A percentile compares a stretch with the other conserved stretches of the same genome.
phyloP scores from a whole-genome alignment of 1,284 basidiomycete species.

The Mycena sp. region DNA sequence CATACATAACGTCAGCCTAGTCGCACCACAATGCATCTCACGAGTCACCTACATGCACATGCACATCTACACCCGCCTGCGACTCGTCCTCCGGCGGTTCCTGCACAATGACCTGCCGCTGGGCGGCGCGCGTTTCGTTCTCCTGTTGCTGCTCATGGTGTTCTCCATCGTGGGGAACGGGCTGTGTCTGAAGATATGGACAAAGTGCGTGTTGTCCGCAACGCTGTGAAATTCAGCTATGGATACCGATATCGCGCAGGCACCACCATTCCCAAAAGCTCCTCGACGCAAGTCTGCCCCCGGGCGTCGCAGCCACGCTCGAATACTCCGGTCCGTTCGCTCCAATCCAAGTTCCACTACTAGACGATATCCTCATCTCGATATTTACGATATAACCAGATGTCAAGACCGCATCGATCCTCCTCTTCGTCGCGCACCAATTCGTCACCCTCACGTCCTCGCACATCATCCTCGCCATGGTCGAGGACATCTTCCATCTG shows the following conservation, averaged over 20 bases:
- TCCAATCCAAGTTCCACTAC: not conserved
- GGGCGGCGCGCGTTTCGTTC: conserved; percentile 3
- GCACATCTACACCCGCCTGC: conserved; percentile 5
- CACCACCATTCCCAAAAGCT: conserved; percentile 12
- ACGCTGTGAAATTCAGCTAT: not conserved
- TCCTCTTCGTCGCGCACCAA: conserved; percentile 17
- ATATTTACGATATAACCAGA: conserved; percentile 3
- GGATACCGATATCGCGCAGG: not conserved
- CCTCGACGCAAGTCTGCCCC: conserved; percentile 14
- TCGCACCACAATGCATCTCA: no score
- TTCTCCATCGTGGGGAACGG: conserved; percentile 20
- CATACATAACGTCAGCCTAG: no score
- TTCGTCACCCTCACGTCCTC: conserved; percentile 7
- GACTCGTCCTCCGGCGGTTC: conserved; percentile 5
- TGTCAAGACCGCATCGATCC: conserved; percentile 21
- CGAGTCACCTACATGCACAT: no score
- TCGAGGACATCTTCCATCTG: conserved; percentile 23
- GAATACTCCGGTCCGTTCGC: conserved; percentile 13
- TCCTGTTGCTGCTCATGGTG: conserved; percentile 4
- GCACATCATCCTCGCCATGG: conserved; percentile 18
- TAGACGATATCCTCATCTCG: not conserved
- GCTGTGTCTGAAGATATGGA: conserved; percentile 24
- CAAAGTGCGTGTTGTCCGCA: conserved; percentile 9
- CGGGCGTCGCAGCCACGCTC: conserved; percentile 18
- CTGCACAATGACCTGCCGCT: conserved; percentile 20